Percentiles rank a stretch among this genome's conserved stretches.
Conservation (phyloP, 1,284 basidiomycete species). For the Cryptococcus hybrid region DNA sequence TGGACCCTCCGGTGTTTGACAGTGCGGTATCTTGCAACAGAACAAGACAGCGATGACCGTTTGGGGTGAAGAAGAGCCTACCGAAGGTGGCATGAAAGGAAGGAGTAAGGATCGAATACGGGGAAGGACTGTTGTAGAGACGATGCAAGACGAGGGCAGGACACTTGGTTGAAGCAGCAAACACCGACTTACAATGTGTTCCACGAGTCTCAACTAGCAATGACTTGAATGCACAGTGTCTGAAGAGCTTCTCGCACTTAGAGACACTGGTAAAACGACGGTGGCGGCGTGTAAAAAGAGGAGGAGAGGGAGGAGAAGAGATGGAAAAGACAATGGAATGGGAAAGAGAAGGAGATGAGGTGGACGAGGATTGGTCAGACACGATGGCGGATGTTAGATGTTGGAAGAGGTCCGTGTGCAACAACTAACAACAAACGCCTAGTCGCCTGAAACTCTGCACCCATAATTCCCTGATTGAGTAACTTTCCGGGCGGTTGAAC, state of each 20-base stretch:
- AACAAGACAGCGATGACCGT: neutral
- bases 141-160: neutral
- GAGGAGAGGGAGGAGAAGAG: constrained; percentile 12
- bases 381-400: neutral
- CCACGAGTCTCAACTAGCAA: too few species aligned
- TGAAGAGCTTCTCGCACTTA: too few species aligned
- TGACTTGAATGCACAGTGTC: too few species aligned
- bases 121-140: constrained; percentile 5
- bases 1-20: neutral
- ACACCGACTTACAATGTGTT: too few species aligned
- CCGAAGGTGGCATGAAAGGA: neutral
- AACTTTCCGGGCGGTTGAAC: too few species aligned
- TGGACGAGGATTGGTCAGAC: neutral
- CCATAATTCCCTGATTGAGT: neutral
- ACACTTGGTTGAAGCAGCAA: too few species aligned
- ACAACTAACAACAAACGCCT: neutral
- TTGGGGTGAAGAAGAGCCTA: neutral
- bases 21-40: neutral
- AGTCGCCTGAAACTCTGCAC: neutral
- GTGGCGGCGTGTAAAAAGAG: constrained; percentile 1
- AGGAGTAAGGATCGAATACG: neutral
- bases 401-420: neutral
- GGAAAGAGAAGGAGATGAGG: neutral
- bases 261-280: neutral
- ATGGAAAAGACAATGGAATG: constrained; percentile 20